phyloP scores from a whole-genome alignment of 164 flowering plant genomes.

The Taxillus chinensis region DNA sequence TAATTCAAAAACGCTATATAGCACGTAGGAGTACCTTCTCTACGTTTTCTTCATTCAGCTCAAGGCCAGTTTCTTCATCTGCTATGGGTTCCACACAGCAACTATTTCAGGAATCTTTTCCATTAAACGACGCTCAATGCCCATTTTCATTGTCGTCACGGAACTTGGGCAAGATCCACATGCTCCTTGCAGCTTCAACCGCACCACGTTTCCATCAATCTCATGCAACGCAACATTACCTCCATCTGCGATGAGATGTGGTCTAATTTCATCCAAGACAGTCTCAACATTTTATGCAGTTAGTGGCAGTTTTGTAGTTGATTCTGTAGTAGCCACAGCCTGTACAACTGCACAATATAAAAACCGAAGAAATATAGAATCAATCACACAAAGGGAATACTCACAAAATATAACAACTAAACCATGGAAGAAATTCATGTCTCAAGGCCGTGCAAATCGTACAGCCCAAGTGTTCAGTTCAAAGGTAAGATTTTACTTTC shows the following conservation, averaged over 20 bases:
- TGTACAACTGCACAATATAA: slow-evolving; percentile 36
- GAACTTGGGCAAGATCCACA: slow-evolving; percentile 98
- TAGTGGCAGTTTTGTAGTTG: slow-evolving; percentile 76
- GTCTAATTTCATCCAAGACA: slow-evolving; percentile 84
- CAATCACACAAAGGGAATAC: no score
- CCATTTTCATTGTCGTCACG: slow-evolving; percentile 87
- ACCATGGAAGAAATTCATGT: no score
- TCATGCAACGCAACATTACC: slow-evolving; percentile 91
- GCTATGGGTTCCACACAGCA: slow-evolving; percentile 75
- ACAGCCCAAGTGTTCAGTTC: no score
- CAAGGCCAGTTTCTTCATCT: slow-evolving; percentile 89
- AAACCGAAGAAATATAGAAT: background rate
- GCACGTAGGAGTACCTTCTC: slow-evolving; percentile 51
- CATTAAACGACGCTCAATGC: slow-evolving; percentile 90
- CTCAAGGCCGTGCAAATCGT: no score
- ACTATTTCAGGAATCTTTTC: slow-evolving; percentile 89
- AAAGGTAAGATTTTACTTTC: no score
- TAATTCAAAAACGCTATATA: no score
- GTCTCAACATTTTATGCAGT: slow-evolving; percentile 86
- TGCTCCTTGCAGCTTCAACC: slow-evolving; percentile 91
- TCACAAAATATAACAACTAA: no score
- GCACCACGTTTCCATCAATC: slow-evolving; percentile 88
- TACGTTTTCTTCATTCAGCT: slow-evolving; percentile 79
- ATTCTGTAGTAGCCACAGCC: slow-evolving; percentile 78
- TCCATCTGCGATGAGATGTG: slow-evolving; percentile 91